A percentile compares a stretch with the other conserved stretches of the same genome.
phyloP scores from a whole-genome alignment of 208 protist species.

The Sergeia podlipaevii region DNA sequence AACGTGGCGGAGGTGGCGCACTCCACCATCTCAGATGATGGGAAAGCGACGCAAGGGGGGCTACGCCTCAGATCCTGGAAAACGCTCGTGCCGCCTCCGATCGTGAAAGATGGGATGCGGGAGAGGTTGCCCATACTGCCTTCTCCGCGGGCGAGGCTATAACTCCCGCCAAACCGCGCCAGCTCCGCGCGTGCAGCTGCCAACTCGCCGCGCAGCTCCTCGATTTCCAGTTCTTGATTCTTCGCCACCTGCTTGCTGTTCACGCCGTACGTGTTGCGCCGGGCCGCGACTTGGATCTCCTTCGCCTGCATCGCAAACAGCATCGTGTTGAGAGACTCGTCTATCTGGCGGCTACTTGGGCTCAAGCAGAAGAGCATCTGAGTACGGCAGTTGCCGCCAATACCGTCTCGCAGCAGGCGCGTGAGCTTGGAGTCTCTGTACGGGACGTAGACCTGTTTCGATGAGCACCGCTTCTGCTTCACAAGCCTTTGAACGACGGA shows the following conservation, averaged over 20 bases:
- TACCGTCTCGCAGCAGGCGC: conserved; percentile 61
- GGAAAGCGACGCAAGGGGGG: too few relatives aligned
- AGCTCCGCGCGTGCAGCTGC: conserved; percentile 37
- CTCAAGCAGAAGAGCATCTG: conserved; percentile 78
- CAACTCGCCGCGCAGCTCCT: conserved; percentile 68
- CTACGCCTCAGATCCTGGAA: too few relatives aligned
- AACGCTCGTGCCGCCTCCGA: too few relatives aligned
- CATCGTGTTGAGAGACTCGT: conserved; percentile 85
- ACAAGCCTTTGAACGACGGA: conserved; percentile 90
- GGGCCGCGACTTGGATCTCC: conserved; percentile 61
- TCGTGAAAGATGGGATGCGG: too few relatives aligned
- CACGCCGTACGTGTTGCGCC: conserved; percentile 62
- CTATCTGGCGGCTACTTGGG: conserved; percentile 49
- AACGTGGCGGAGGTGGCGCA: too few relatives aligned
- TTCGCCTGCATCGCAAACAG: conserved; percentile 83
- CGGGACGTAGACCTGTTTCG: conserved; percentile 48
- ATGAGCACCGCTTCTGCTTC: conserved; percentile 27
- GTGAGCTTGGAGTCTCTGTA: conserved; percentile 86
- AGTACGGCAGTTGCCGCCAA: conserved; percentile 83
- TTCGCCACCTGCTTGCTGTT: conserved; percentile 58
- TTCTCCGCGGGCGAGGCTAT: too few relatives aligned
- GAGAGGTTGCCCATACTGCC: too few relatives aligned
- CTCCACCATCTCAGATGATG: too few relatives aligned
- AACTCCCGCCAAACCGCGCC: conserved; percentile 1
- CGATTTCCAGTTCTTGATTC: conserved; percentile 54